phyloP scores from a whole-genome alignment of 345 rosid genomes.

The Eucalyptus urophylla region DNA sequence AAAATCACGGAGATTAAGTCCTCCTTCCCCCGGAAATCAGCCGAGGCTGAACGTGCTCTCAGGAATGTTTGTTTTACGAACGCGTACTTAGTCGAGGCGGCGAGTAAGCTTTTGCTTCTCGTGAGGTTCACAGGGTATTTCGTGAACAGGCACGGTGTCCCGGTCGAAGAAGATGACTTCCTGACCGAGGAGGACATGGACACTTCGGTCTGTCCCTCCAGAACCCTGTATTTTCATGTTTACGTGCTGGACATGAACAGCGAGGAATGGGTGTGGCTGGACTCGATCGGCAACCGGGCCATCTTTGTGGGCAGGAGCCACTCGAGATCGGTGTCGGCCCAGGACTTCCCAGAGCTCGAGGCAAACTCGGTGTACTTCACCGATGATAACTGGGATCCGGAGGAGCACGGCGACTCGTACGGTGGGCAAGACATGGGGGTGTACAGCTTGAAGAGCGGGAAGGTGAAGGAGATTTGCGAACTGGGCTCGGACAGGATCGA shows the following conservation, averaged over 20 bases:
- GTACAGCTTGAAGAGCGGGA: neutral
- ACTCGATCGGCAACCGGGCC: neutral
- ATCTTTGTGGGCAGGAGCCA: neutral
- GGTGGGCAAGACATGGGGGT: neutral
- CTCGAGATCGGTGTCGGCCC: neutral
- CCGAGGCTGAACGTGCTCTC: neutral
- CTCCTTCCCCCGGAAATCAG: neutral
- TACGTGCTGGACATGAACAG: neutral
- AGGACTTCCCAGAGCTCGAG: neutral
- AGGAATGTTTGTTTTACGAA: neutral
- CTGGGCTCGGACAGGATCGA: neutral
- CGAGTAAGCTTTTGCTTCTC: neutral
- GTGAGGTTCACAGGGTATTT: neutral
- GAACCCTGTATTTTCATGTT: neutral
- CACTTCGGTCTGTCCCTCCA: neutral
- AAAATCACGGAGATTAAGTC: neutral
- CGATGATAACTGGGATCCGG: neutral
- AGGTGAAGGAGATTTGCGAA: neutral
- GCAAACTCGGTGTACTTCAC: neutral
- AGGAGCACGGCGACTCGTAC: neutral
- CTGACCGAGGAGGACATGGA: neutral
- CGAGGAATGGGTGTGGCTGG: neutral
- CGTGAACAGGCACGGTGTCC: neutral
- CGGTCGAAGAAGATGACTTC: neutral
- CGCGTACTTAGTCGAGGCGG: neutral